Evolutionary conservation across 768 basidiomycete species (phyloP).

Genomic region (Lactifluus hygrophoroides): DNA sequence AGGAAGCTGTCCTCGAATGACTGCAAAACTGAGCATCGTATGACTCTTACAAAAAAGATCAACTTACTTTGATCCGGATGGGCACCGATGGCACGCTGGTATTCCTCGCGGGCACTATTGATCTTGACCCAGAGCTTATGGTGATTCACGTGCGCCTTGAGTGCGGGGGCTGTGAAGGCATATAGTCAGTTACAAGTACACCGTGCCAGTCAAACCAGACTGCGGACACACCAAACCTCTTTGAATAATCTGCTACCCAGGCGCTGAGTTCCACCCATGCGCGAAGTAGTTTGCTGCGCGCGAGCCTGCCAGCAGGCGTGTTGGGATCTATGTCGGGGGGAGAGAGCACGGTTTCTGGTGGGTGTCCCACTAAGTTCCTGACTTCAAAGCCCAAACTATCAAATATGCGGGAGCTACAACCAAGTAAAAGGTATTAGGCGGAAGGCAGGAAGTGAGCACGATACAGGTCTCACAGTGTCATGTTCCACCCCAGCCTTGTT

Average conservation of each 20-base stretch:
- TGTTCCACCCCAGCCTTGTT: slow-evolving; percentile 58
- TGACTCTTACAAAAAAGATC: neutral
- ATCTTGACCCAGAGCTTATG: slow-evolving; percentile 42
- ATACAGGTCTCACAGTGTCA: slow-evolving; percentile 40
- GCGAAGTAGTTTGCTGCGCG: slow-evolving; percentile 56
- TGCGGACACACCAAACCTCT: slow-evolving; percentile 33
- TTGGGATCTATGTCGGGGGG: slow-evolving; percentile 47
- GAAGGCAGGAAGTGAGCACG: neutral
- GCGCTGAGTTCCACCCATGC: slow-evolving; percentile 73
- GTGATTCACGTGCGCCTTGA: slow-evolving; percentile 35
- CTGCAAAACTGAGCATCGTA: slow-evolving; percentile 28
- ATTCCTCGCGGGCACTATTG: slow-evolving; percentile 58
- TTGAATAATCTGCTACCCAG: slow-evolving; percentile 54
- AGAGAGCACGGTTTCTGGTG: slow-evolving; percentile 37
- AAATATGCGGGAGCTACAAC: slow-evolving; percentile 35
- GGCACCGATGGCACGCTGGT: slow-evolving; percentile 64
- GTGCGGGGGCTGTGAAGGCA: slow-evolving; percentile 32
- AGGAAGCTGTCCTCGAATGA: slow-evolving; percentile 45
- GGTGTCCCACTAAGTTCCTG: slow-evolving; percentile 18
- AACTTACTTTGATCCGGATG: slow-evolving; percentile 68
- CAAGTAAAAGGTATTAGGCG: neutral
- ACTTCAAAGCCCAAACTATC: slow-evolving; percentile 33
- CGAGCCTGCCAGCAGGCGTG: slow-evolving; percentile 39
- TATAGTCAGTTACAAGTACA: neutral
- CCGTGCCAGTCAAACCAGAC: neutral